Evolutionary conservation across 2,329 filamentous ascomycete species (phyloP), one percentile per base, ranked within the genome.

Genomic region (Ophiosphaerella korrae): DNA sequence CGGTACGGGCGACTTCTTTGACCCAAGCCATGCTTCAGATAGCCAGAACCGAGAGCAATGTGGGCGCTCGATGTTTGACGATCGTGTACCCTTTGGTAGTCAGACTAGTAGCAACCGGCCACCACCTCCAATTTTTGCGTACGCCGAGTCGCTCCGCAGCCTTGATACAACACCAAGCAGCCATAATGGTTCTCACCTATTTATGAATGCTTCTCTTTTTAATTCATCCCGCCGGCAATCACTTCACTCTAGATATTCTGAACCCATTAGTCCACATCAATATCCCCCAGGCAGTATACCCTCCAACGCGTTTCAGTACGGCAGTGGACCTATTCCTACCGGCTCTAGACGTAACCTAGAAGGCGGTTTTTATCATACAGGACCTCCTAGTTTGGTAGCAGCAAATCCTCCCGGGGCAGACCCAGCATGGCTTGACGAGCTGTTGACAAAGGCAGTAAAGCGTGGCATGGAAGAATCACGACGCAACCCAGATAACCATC

Each of bases 311-410:
- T 56, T 62, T n/a, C 59, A 65, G 21, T 71, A 71, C 13, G 68
- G 67, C 12, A 61, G 56, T 26, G 64, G 67, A 8, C 66, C 67
- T 13, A 55, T 71, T 21, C 67, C 61, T 1, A 36, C 44, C 2
- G 50, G 21, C 21, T 34, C 50, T 3, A 29, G 18, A 4, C 21
- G 12, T 29, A 40, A 45, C 3, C 39, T 26, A 1, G 45, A 47
- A 36, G 23, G 41, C 11, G 39, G 42, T 45, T 47, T 48, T n/a
- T 37, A 52, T 23, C 29, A 29, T 1, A 34, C 23, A 9, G 23
- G 24, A 3, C 18, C 36, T 12, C 21, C 36, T 1, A 37, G 26
- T 29, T 24, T 3, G 11, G 7, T 8, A 11, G 31, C 11, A 3
- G 14, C 24, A 1, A 32, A 53, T 29, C 42, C 45, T 7, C 47